A percentile compares a stretch with the other conserved stretches of the same genome.
These are phyloP conservation scores for Phaffia australis DNA, from an alignment of 768 basidiomycete genomes.

Conservation along the genomic window DNA sequence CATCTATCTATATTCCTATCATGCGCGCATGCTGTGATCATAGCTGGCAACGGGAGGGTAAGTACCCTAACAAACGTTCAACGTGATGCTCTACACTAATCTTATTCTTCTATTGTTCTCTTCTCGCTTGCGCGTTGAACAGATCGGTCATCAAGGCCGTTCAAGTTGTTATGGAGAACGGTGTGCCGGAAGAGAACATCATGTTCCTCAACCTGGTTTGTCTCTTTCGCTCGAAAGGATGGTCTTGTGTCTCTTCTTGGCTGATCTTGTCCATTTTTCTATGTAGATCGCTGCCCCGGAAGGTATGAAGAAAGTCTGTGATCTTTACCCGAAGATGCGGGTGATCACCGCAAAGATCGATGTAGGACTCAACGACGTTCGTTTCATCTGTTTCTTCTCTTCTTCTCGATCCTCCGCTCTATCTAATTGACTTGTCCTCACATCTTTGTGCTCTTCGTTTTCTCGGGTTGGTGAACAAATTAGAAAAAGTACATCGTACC, in stretches of 20 bases:
- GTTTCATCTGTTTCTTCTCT: background rate
- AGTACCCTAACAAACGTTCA: constrained; percentile 3
- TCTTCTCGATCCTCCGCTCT: background rate
- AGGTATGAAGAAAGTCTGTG: constrained; percentile 70
- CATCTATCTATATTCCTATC: background rate
- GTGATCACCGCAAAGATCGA: constrained; percentile 97
- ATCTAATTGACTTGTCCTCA: background rate
- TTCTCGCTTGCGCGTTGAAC: constrained; percentile 57
- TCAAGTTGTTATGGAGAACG: constrained; percentile 80
- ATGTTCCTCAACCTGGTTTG: constrained; percentile 84
- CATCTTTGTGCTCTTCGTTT: no score
- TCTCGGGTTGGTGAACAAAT: constrained; percentile 39
- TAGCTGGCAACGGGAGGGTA: background rate
- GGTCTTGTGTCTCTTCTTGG: background rate
- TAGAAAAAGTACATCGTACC: constrained; percentile 23
- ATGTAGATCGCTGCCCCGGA: constrained; percentile 75
- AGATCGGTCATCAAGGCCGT: constrained; percentile 97
- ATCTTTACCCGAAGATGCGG: constrained; percentile 60
- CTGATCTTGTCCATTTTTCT: background rate
- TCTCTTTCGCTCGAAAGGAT: background rate
- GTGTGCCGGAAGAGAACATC: constrained; percentile 87
- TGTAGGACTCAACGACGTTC: constrained; percentile 64
- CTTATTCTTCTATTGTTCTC: background rate
- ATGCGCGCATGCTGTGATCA: background rate
- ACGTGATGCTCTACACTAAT: background rate